phyloP scores from a whole-genome alignment of 2,329 filamentous ascomycete genomes.

The Tolypocladium album region DNA sequence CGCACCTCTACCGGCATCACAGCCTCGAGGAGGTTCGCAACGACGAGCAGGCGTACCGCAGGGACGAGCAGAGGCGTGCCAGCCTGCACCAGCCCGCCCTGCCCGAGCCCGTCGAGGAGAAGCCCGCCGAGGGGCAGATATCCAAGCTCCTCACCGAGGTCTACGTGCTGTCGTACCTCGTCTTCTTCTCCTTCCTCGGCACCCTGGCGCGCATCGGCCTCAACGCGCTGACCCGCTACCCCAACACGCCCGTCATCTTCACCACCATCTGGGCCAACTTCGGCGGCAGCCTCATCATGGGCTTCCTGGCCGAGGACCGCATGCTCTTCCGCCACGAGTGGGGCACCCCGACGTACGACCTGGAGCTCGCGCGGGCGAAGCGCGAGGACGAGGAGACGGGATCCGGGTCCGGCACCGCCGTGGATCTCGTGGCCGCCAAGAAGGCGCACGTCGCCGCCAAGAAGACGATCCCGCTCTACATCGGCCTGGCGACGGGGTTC shows the following conservation, averaged over 20 bases:
- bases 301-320: slow-evolving; percentile 72
- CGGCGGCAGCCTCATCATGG: slow-evolving; percentile 69
- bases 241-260: slow-evolving; percentile 63
- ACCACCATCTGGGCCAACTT: slow-evolving; percentile 83
- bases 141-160: slow-evolving; percentile 45
- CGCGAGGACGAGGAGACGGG: slow-evolving; percentile 27
- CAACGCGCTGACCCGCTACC: slow-evolving; percentile 69
- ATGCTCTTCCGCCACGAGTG: slow-evolving; percentile 63
- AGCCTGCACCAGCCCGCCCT: neutral
- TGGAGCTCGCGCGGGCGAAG: slow-evolving; percentile 19
- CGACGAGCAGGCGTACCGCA: slow-evolving; percentile 4
- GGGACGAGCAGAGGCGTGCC: neutral
- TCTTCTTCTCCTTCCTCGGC: slow-evolving; percentile 77
- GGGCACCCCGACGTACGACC: slow-evolving; percentile 34
- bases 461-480: slow-evolving; percentile 80
- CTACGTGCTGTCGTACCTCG: slow-evolving; percentile 70
- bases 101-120: slow-evolving; percentile 1
- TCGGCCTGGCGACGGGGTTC: slow-evolving; percentile 77
- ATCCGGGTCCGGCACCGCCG: slow-evolving; percentile 4
- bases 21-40: slow-evolving; percentile 7
- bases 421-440: slow-evolving; percentile 29
- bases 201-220: slow-evolving; percentile 75
- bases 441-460: slow-evolving; percentile 56
- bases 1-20: slow-evolving; percentile 4
- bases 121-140: slow-evolving; percentile 11